phyloP scores from a whole-genome alignment of 2,329 filamentous ascomycete species.

The Aspergillus phoenicis region DNA sequence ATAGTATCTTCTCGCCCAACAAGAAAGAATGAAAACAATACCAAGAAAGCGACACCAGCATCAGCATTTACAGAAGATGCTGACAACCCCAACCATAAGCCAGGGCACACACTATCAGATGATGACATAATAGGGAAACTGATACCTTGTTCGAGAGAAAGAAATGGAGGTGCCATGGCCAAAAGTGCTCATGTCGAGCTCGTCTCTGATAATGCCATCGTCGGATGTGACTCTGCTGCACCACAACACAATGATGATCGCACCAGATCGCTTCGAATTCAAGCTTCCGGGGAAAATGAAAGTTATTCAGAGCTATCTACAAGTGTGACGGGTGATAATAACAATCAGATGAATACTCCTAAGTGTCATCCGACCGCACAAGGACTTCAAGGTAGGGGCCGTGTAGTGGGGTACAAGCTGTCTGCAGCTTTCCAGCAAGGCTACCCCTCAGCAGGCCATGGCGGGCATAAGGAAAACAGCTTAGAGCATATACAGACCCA shows the following conservation, averaged over 20 bases:
- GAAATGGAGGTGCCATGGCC: background rate
- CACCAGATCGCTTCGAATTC: background rate
- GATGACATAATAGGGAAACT: background rate
- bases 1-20: background rate
- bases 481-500: background rate
- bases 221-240: background rate
- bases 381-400: slow-evolving; percentile 24
- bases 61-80: background rate
- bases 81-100: background rate
- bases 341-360: background rate
- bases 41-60: background rate
- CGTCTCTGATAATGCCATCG: background rate
- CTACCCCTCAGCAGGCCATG: background rate
- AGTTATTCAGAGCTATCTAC: background rate
- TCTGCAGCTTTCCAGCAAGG: slow-evolving; percentile 22
- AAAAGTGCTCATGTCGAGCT: background rate
- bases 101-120: background rate
- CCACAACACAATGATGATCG: no score
- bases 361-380: background rate
- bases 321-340: no score
- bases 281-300: background rate
- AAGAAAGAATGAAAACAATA: background rate
- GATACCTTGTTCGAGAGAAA: background rate
- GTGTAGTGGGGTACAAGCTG: slow-evolving; percentile 27
- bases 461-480: background rate